Base-by-base conservation (phyloP, 148 eudicot species). In the Diospyros kaki region DNA sequence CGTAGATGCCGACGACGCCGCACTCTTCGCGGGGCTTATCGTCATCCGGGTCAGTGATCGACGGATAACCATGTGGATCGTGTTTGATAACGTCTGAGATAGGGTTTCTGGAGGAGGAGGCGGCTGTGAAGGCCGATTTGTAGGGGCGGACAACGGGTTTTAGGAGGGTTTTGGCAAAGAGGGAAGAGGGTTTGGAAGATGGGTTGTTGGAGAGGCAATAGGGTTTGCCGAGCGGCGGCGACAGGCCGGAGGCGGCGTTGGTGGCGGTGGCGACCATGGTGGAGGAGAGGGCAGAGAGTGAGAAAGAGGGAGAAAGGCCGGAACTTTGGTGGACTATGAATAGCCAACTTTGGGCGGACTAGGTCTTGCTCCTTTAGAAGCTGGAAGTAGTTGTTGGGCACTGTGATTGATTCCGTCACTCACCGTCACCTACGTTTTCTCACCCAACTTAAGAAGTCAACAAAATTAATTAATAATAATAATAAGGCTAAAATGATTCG, bases 1-100 rank as follows among this genome's bases (percentile, higher is more conserved):
- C 89, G 78, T 75, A 86, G 38, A 86, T 81, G 3, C 89, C 89
- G 9, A 86, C 89, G 2, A 86, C 89, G 14, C 89, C 89, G 65
- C 89, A 86, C 79, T 86, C 89, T 42, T 86, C 89, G 5, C 86
- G 81, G 18, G 81, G 83, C 64, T 83, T 83, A 13, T 86, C 83
- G 65, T 77, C 89, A 4, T 75, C 61, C 6, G 51, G 89, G 71
- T 93, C 67, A 1, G 46, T 64, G 46, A 2, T 42, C 0, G 9
- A 2, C 4, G 17, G 46, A 28, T 76, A 44, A 55, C 39, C 67
- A 58, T 75, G 69, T 64, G 78, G 66, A 66, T 45, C 17, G 75
- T 12, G 40, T 69, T 71, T 0, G 64, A 75, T 39, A 15, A 83
- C 8, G 42, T 74, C 63, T 43, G 75, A 44, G 3, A 79, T 76